phyloP scores from a whole-genome alignment of 192 early-diverging fungal genomes.

The Dispira simplex region DNA sequence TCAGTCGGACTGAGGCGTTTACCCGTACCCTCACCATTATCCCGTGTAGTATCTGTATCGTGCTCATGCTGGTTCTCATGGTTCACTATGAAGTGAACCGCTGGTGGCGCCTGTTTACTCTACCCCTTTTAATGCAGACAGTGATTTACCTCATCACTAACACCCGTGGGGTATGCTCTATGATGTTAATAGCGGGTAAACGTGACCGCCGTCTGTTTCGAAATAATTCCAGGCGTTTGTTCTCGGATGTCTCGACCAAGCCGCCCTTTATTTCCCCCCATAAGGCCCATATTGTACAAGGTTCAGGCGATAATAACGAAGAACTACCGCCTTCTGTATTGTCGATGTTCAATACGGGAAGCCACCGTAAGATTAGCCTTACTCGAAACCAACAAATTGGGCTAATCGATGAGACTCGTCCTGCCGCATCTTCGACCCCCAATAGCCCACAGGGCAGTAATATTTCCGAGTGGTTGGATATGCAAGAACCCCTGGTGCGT shows the following conservation, averaged over 20 bases:
- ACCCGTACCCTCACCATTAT: neutral
- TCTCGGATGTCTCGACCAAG: neutral
- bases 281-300: neutral
- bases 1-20: neutral
- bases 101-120: slow-evolving; percentile 7
- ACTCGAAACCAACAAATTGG: neutral
- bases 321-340: neutral
- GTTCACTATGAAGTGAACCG: slow-evolving; percentile 2
- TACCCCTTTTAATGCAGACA: neutral
- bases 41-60: neutral
- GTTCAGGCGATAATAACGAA: neutral
- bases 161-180: slow-evolving; percentile 7
- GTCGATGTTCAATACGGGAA: neutral
- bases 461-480: neutral
- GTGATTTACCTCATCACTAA: slow-evolving; percentile 2
- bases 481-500: slow-evolving; percentile 6
- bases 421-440: too few species aligned
- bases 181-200: neutral
- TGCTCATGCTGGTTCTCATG: neutral
- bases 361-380: neutral
- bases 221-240: neutral
- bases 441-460: too few species aligned
- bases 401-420: neutral
- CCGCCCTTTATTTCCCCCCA: neutral
- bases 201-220: neutral